These are phyloP conservation scores for Talaromyces sp. DNA, from an alignment of 2,329 filamentous ascomycete species.

Conservation along the genomic window DNA sequence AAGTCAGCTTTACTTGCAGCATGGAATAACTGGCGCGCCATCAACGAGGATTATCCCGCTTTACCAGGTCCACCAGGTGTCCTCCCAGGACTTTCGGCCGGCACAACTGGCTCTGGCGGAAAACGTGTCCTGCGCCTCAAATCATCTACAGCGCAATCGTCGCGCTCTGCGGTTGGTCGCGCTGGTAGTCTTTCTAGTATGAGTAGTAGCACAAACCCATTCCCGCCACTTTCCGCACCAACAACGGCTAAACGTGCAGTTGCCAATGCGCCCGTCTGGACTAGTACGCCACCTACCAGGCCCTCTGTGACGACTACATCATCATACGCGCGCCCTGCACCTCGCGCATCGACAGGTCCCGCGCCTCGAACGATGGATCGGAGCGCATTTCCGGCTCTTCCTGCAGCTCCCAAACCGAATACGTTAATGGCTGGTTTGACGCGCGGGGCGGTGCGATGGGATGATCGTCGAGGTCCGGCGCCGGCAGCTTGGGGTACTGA, in stretches of 20 bases:
- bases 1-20: slow-evolving; percentile 70
- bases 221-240: slow-evolving; percentile 42
- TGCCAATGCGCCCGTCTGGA: slow-evolving; percentile 25
- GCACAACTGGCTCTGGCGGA: slow-evolving; percentile 59
- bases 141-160: slow-evolving; percentile 66
- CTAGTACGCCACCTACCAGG: slow-evolving; percentile 22
- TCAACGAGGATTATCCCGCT: slow-evolving; percentile 92
- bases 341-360: slow-evolving; percentile 21
- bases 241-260: slow-evolving; percentile 20
- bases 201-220: slow-evolving; percentile 39
- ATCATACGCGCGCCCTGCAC: slow-evolving; percentile 23
- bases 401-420: slow-evolving; percentile 68
- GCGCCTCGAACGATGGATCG: slow-evolving; percentile 25
- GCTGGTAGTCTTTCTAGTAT: slow-evolving; percentile 50
- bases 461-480: slow-evolving; percentile 34
- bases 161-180: slow-evolving; percentile 58
- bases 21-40: slow-evolving; percentile 93
- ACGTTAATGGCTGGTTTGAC: slow-evolving; percentile 51
- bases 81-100: slow-evolving; percentile 50
- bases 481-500: slow-evolving; percentile 38
- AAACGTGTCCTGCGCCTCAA: slow-evolving; percentile 63
- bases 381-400: slow-evolving; percentile 79
- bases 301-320: slow-evolving; percentile 28
- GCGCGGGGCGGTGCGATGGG: slow-evolving; percentile 46
- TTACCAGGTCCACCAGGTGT: slow-evolving; percentile 72